Evolutionary conservation across 1,284 basidiomycete genomes (phyloP).

Genomic region (Leccinum solheimii): DNA sequence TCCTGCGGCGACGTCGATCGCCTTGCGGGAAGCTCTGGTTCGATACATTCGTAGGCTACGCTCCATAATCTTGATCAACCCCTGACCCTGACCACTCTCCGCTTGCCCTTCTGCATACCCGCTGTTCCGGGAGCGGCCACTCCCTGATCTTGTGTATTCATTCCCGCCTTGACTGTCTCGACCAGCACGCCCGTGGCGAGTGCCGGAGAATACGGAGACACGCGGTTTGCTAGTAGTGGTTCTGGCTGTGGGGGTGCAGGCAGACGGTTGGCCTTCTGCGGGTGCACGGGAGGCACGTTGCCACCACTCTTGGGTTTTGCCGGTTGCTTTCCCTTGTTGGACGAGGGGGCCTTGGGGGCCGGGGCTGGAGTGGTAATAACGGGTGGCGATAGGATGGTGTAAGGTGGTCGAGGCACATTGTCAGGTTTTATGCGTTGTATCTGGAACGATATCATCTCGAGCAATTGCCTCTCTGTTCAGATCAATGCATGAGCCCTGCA

Average conservation of each 20-base stretch:
- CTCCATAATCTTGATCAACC: constrained; percentile 35
- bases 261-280: constrained; percentile 33
- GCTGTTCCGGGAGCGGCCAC: constrained; percentile 36
- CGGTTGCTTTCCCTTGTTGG: constrained; percentile 46
- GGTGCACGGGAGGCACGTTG: constrained; percentile 25
- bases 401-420: constrained; percentile 69
- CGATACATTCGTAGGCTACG: constrained; percentile 22
- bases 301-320: constrained; percentile 40
- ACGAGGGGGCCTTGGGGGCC: constrained; percentile 31
- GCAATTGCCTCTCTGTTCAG: constrained; percentile 74
- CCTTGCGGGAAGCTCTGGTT: no score
- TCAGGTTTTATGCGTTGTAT: constrained; percentile 77
- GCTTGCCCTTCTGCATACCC: constrained; percentile 66
- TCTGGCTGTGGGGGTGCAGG: constrained; percentile 56
- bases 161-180: constrained; percentile 77
- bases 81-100: constrained; percentile 78
- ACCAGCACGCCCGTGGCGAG: constrained; percentile 71
- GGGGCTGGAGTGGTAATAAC: constrained; percentile 20
- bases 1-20: not conserved
- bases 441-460: constrained; percentile 73
- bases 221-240: constrained; percentile 52
- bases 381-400: constrained; percentile 33
- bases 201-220: constrained; percentile 70
- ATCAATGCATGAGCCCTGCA: not conserved
- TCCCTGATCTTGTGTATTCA: constrained; percentile 59